Conservation (phyloP, 805 yeast species). For the Kurtzmaniella fragi region DNA sequence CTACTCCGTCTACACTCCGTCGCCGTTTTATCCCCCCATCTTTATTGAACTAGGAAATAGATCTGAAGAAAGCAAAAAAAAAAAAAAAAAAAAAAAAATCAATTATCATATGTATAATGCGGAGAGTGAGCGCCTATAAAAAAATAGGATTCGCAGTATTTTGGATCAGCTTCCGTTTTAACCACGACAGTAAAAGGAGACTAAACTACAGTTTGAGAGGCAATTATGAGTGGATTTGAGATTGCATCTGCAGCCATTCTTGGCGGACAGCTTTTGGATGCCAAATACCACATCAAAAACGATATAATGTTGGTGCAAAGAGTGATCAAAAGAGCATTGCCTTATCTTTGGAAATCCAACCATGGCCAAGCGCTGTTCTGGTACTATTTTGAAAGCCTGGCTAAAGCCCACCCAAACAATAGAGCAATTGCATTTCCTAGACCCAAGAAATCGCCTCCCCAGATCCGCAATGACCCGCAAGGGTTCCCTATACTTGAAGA, state of each 20-base stretch:
- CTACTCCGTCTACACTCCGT: no score
- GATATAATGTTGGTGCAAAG: constrained; percentile 50
- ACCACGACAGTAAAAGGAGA: no score
- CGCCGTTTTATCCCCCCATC: no score
- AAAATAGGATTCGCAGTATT: background rate
- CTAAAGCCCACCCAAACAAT: constrained; percentile 41
- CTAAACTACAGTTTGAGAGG: no score
- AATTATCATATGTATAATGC: constrained; percentile 5
- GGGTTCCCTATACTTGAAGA: constrained; percentile 44
- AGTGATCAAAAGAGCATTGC: constrained; percentile 34
- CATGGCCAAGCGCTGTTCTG: constrained; percentile 55
- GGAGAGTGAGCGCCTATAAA: constrained; percentile 5
- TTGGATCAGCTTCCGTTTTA: no score
- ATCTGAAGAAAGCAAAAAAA: no score
- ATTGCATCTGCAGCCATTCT: constrained; percentile 38
- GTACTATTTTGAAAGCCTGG: constrained; percentile 64
- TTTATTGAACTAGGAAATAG: no score
- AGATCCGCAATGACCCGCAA: constrained; percentile 16
- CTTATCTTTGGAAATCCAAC: constrained; percentile 32
- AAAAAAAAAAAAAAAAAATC: background rate
- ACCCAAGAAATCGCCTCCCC: constrained; percentile 29
- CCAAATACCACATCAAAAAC: constrained; percentile 42
- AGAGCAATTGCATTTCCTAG: constrained; percentile 63
- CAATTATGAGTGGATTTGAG: constrained; percentile 30
- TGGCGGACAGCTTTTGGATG: constrained; percentile 43